Evolutionary conservation across 1,139 yeast species (phyloP).

Genomic region (Taphrina pruni): DNA sequence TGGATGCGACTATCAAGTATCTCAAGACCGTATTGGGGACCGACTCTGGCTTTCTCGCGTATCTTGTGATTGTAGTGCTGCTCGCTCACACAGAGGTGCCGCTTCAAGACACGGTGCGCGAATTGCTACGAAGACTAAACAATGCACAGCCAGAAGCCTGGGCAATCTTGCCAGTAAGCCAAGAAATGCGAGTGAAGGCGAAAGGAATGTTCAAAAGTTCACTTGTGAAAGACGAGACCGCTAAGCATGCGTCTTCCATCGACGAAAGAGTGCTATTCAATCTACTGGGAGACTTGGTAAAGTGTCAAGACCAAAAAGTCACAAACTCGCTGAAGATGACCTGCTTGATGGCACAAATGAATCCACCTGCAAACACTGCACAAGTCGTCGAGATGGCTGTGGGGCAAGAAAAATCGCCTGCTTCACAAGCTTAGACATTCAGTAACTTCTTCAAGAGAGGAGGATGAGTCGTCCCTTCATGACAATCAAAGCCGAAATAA

Average conservation of each 20-base stretch:
- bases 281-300: background rate
- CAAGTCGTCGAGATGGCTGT: background rate
- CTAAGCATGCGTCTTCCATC: background rate
- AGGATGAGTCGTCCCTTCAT: too few species aligned
- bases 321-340: background rate
- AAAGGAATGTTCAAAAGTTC: background rate
- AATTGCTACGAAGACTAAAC: background rate
- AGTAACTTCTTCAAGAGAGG: too few species aligned
- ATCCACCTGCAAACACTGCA: background rate
- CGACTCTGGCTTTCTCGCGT: background rate
- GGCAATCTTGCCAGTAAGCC: background rate
- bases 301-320: background rate
- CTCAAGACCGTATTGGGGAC: background rate
- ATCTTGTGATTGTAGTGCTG: background rate
- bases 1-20: background rate
- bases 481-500: too few species aligned
- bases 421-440: too few species aligned
- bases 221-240: background rate
- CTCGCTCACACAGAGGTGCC: conserved; percentile 1
- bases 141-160: background rate
- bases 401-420: too few species aligned
- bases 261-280: background rate
- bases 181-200: background rate
- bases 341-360: background rate
- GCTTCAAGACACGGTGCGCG: background rate